Conservation (phyloP, 305 asterid genomes). For the Solanum hybrid region DNA sequence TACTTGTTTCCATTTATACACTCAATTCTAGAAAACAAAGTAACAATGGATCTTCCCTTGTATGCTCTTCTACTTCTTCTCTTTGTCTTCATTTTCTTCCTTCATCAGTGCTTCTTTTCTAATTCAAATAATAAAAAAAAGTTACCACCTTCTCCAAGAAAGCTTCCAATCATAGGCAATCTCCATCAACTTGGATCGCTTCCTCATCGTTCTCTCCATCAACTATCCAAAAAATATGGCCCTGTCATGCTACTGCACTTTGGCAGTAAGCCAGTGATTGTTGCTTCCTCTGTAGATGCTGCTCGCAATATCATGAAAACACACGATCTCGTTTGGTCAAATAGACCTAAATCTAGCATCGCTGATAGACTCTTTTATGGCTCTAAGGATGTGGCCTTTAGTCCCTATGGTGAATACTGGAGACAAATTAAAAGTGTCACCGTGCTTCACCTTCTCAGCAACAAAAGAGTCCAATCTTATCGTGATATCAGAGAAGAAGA, state of each 20-base stretch:
- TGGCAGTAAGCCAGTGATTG: conserved; percentile 3
- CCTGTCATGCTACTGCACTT: conserved; percentile 13
- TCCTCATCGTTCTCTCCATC: conserved; percentile 12
- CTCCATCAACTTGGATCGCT: conserved; percentile 10
- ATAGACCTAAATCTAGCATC: background rate
- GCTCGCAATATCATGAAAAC: conserved; percentile 15
- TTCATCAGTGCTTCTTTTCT: no score
- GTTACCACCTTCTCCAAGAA: conserved; percentile 19
- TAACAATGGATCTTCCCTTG: no score
- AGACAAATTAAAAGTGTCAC: conserved; percentile 29
- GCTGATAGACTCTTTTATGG: conserved; percentile 1
- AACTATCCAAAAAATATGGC: conserved; percentile 10
- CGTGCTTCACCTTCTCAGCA: conserved; percentile 37
- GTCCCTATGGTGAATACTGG: conserved; percentile 55
- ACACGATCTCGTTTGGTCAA: conserved; percentile 2
- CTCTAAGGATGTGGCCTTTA: conserved; percentile 4
- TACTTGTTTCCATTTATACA: no score
- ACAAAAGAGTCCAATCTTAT: conserved; percentile 35
- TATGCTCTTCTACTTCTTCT: no score
- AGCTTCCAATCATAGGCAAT: conserved; percentile 19
- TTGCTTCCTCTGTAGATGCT: conserved; percentile 18
- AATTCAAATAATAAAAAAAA: background rate
- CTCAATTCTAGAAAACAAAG: no score
- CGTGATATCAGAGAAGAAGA: conserved; percentile 28
- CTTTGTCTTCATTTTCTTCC: no score